These are phyloP conservation scores for Diaporthe velutina DNA, from an alignment of 2,329 filamentous ascomycete genomes.

Conservation along the genomic window DNA sequence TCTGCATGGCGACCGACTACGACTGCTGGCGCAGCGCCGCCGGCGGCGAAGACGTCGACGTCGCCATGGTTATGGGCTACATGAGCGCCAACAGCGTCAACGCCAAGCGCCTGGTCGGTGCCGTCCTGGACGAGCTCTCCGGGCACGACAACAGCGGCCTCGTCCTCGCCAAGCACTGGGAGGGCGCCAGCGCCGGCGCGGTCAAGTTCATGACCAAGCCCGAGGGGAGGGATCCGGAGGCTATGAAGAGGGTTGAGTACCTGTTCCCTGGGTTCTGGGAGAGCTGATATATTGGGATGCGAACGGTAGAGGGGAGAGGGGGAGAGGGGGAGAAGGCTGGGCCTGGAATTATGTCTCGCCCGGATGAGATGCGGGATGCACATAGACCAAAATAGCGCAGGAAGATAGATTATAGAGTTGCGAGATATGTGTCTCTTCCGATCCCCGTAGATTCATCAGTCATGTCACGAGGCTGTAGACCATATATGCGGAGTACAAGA, in stretches of 20 bases:
- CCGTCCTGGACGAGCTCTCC: slow-evolving; percentile 87
- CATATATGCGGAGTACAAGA: neutral
- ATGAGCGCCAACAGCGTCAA: slow-evolving; percentile 96
- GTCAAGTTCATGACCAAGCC: slow-evolving; percentile 86
- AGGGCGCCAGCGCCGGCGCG: slow-evolving; percentile 81
- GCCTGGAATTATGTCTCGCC: slow-evolving; percentile 1
- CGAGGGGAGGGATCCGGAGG: slow-evolving; percentile 78
- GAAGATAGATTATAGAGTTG: slow-evolving; percentile 10
- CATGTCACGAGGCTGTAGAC: neutral
- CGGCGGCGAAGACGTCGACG: slow-evolving; percentile 77
- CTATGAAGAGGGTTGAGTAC: slow-evolving; percentile 84
- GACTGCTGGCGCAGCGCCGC: slow-evolving; percentile 90
- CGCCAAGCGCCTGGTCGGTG: slow-evolving; percentile 85
- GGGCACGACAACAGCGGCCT: slow-evolving; percentile 82
- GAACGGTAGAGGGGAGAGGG: neutral
- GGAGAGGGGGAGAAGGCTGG: neutral
- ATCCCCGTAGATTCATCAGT: neutral
- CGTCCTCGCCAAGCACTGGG: slow-evolving; percentile 84
- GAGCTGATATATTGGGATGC: slow-evolving; percentile 44
- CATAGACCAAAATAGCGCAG: neutral
- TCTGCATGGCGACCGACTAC: slow-evolving; percentile 99
- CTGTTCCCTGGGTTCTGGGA: slow-evolving; percentile 87
- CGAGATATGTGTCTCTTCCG: neutral
- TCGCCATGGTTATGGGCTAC: slow-evolving; percentile 96
- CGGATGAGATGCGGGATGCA: neutral